Evolutionary conservation across 495 filamentous ascomycete species (phyloP), one percentile per base, ranked within the genome.

Genomic region (Mytilinidion resinicola): DNA sequence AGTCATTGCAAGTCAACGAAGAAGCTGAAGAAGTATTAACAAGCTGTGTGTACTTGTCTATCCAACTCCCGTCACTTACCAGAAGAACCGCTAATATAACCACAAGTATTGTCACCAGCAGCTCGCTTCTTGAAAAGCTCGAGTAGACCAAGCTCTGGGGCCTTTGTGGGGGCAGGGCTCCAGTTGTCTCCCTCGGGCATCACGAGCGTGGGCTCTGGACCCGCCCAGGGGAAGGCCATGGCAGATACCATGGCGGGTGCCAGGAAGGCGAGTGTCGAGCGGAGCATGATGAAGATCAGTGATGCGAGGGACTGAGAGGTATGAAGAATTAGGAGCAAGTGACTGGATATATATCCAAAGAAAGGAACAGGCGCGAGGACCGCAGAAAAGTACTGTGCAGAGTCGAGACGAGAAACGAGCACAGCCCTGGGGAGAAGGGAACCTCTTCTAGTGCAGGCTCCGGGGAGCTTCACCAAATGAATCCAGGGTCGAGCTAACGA

Each of bases 121-220:
- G 37, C 7, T 1, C 14, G 21, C 33, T 60, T 59, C 42, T 53
- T 62, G 53, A 63, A 66, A 7, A 66, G 34, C 49, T 66, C 63
- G 9, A 65, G 15, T 20, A 53, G 25, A 9, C 57, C 57, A 0
- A 65, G 8, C 12, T 52, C 39, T 0, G 63, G 63, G 17, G 42
- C 63, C 25, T 46, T 12, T 12, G 63, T 66, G 12, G 63, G 59
- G 17, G 52, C 60, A 11, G 63, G 63, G 57, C 59, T 66, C 63
- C 59, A 66, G 15, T 21, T 42, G 42, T 66, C 56, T n/a, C 11
- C 30, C 3, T 21, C 59, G 14, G 63, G 63, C 8, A 59, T 53
- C 0, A 59, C 33, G 11, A 65, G 46, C 1, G 63, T 66, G 0
- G 63, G 59, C 34, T 59, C 55, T 11, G 63, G 63, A 20, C 38